Conservation (phyloP, 345 rosid species). For the Hibiscus tridactylites region DNA sequence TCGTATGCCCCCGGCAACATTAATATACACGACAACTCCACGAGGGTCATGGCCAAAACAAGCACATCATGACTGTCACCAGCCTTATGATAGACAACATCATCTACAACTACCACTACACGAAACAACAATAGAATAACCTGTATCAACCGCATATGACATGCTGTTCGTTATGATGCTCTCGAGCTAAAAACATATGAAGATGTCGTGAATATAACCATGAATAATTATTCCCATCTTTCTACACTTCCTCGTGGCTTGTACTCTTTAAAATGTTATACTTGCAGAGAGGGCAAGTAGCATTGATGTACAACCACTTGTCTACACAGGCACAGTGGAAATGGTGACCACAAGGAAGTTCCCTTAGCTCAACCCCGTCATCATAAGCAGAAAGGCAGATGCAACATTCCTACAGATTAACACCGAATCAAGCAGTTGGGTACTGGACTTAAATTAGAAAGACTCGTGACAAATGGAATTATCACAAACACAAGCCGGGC, state of each 20-base stretch:
- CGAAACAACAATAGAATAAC: slow-evolving; percentile 4
- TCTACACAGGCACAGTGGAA: slow-evolving; percentile 90
- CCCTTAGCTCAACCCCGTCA: slow-evolving; percentile 83
- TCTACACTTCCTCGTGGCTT: slow-evolving; percentile 62
- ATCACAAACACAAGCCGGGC: not conserved
- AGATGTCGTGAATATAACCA: not conserved
- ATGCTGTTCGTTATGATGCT: not conserved
- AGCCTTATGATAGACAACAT: not conserved
- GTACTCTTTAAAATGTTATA: slow-evolving; percentile 80
- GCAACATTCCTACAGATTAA: slow-evolving; percentile 76
- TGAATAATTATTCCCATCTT: not conserved
- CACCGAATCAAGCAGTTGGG: slow-evolving; percentile 6
- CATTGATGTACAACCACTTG: slow-evolving; percentile 84
- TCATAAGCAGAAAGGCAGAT: slow-evolving; percentile 84
- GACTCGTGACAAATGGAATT: not conserved
- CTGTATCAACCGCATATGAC: not conserved
- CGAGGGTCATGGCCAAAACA: slow-evolving; percentile 14
- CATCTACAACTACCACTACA: slow-evolving; percentile 4
- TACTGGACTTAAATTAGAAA: not conserved
- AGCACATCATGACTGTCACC: slow-evolving; percentile 9
- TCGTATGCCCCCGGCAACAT: slow-evolving; percentile 5
- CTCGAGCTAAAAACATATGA: not conserved
- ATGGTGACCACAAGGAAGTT: slow-evolving; percentile 93
- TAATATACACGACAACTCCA: slow-evolving; percentile 13
- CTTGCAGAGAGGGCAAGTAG: slow-evolving; percentile 98